Percentiles rank a stretch among this genome's conserved stretches.
Evolutionary conservation across 805 yeast species (phyloP).

Genomic region (Nakazawaea siamensis): DNA sequence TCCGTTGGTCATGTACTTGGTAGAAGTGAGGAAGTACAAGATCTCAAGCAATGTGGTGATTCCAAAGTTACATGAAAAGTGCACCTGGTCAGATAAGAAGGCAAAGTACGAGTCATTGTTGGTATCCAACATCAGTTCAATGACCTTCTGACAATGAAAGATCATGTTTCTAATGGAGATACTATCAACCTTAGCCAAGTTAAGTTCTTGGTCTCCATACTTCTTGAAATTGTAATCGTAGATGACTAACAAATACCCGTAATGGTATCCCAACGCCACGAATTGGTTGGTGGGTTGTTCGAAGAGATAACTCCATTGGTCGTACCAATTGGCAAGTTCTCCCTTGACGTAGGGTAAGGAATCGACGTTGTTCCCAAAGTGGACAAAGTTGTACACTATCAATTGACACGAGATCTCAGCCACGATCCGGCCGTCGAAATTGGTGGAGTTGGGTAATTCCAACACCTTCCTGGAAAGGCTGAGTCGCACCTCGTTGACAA

Average conservation of each 20-base stretch:
- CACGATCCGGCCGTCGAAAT: conserved; percentile 78
- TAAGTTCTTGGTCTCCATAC: background rate
- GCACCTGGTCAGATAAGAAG: conserved; percentile 64
- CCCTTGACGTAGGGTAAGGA: conserved; percentile 29
- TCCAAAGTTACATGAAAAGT: conserved; percentile 39
- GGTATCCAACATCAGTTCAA: conserved; percentile 31
- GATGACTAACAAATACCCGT: conserved; percentile 43
- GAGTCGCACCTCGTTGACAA: conserved; percentile 46
- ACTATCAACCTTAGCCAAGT: conserved; percentile 11
- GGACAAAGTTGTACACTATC: conserved; percentile 50
- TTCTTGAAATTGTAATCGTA: conserved; percentile 27
- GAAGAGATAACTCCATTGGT: conserved; percentile 62
- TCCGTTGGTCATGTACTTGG: conserved; percentile 3
- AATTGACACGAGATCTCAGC: conserved; percentile 61
- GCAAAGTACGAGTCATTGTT: conserved; percentile 53
- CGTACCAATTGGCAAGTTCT: conserved; percentile 53
- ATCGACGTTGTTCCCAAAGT: conserved; percentile 19
- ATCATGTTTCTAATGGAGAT: conserved; percentile 26
- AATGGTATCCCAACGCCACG: conserved; percentile 63
- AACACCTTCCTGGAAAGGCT: conserved; percentile 46
- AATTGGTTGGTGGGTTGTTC: conserved; percentile 68
- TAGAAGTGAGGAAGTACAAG: conserved; percentile 11
- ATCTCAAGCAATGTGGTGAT: conserved; percentile 28
- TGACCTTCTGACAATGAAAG: conserved; percentile 31
- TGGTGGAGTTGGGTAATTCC: conserved; percentile 52